phyloP scores from a whole-genome alignment of 2,329 filamentous ascomycete species.

The Aaosphaeria pasadenensis region DNA sequence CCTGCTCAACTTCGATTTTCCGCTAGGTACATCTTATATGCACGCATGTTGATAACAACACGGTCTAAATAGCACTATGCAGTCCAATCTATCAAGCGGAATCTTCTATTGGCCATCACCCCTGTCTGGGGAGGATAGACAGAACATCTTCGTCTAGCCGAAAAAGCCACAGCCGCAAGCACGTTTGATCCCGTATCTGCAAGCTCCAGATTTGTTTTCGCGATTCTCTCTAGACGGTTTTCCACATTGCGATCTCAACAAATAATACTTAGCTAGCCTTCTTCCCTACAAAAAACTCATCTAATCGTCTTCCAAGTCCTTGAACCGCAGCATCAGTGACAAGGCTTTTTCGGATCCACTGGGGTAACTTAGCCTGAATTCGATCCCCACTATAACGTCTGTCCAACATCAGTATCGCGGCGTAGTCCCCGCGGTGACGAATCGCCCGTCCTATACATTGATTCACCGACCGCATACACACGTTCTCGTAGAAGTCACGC shows the following conservation, averaged over 20 bases:
- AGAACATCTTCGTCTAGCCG: too few species aligned
- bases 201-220: too few species aligned
- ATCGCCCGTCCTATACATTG: slow-evolving; percentile 94
- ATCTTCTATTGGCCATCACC: too few species aligned
- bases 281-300: slow-evolving; percentile 37
- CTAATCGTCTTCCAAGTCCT: slow-evolving; percentile 42
- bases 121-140: too few species aligned
- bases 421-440: slow-evolving; percentile 83
- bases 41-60: too few species aligned
- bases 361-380: slow-evolving; percentile 77
- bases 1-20: too few species aligned
- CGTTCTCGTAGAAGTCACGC: slow-evolving; percentile 85
- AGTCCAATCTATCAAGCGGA: too few species aligned
- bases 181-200: too few species aligned
- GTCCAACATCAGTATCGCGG: slow-evolving; percentile 83
- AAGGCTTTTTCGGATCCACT: slow-evolving; percentile 80
- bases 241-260: background rate
- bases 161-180: too few species aligned
- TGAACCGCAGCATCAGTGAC: slow-evolving; percentile 33
- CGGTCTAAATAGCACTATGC: too few species aligned
- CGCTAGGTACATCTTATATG: too few species aligned
- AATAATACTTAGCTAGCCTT: background rate
- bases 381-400: slow-evolving; percentile 70
- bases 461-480: slow-evolving; percentile 95
- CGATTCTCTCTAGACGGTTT: background rate